Conservation (phyloP, 768 basidiomycete genomes). For the Dacryopinax spathularia region DNA sequence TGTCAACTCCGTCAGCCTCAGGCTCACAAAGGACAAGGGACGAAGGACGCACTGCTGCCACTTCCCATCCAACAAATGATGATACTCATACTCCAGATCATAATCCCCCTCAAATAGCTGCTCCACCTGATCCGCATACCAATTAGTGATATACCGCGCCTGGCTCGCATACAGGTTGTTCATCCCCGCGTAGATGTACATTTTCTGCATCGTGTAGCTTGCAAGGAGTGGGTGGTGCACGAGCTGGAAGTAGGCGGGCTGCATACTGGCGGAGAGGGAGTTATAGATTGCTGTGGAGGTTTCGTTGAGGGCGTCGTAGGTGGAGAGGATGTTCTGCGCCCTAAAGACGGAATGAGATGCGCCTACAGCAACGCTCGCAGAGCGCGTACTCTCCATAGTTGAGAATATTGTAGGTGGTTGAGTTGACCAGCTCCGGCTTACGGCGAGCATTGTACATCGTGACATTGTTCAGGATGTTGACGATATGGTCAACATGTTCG, state of each 20-base stretch:
- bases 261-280: conserved; percentile 30
- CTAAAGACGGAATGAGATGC: too few relatives aligned
- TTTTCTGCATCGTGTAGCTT: conserved; percentile 40
- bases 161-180: conserved; percentile 52
- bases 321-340: conserved; percentile 41
- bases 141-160: conserved; percentile 46
- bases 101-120: conserved; percentile 48
- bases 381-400: conserved; percentile 60
- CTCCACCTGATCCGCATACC: conserved; percentile 33
- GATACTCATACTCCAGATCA: conserved; percentile 46
- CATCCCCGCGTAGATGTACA: conserved; percentile 44
- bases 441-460: conserved; percentile 43
- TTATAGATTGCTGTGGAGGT: conserved; percentile 44
- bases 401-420: conserved; percentile 45
- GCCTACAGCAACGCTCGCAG: too few relatives aligned
- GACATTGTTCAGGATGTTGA: conserved; percentile 41
- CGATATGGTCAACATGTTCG: conserved; percentile 30
- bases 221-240: conserved; percentile 52
- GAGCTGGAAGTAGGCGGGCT: conserved; percentile 57
- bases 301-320: conserved; percentile 36
- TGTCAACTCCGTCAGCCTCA: background rate
- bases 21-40: background rate
- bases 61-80: conserved; percentile 40
- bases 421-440: conserved; percentile 52
- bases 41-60: background rate